phyloP scores from a whole-genome alignment of 139 green algal species.

The Spirogloea muscicola region DNA sequence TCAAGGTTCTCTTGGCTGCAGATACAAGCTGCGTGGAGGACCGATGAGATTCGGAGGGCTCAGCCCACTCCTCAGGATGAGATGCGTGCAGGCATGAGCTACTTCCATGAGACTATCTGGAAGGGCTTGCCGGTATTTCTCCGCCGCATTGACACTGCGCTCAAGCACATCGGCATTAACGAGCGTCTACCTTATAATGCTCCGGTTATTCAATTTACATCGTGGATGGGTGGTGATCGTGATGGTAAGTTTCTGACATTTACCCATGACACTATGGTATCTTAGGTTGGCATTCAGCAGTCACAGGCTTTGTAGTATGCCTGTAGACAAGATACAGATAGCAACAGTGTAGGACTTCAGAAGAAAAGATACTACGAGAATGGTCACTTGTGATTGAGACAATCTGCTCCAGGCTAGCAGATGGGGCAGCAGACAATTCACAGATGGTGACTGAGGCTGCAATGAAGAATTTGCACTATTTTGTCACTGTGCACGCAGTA shows the following conservation, averaged over 20 bases:
- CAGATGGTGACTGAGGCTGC: too few relatives aligned
- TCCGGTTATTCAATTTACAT: slow-evolving; percentile 71
- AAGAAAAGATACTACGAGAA: too few relatives aligned
- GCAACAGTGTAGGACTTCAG: too few relatives aligned
- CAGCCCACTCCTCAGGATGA: slow-evolving; percentile 90
- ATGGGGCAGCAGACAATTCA: too few relatives aligned
- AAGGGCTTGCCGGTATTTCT: slow-evolving; percentile 73
- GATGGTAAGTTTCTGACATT: slow-evolving; percentile 74
- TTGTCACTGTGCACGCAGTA: too few relatives aligned
- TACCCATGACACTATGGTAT: too few relatives aligned
- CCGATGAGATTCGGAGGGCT: slow-evolving; percentile 82
- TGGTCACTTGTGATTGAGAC: too few relatives aligned
- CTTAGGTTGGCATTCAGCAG: too few relatives aligned
- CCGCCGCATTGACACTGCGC: slow-evolving; percentile 64
- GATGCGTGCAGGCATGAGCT: slow-evolving; percentile 83
- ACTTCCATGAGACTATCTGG: slow-evolving; percentile 90
- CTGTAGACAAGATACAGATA: too few relatives aligned
- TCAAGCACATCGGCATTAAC: slow-evolving; percentile 80
- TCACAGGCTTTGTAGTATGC: too few relatives aligned
- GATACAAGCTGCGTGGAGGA: slow-evolving; percentile 75
- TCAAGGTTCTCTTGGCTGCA: neutral
- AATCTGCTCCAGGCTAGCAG: too few relatives aligned
- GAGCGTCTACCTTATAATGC: slow-evolving; percentile 74
- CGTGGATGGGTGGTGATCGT: slow-evolving; percentile 95
- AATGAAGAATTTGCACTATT: too few relatives aligned